Base-by-base conservation (phyloP, 805 yeast genomes). In the Nadsonia fulvescens region DNA sequence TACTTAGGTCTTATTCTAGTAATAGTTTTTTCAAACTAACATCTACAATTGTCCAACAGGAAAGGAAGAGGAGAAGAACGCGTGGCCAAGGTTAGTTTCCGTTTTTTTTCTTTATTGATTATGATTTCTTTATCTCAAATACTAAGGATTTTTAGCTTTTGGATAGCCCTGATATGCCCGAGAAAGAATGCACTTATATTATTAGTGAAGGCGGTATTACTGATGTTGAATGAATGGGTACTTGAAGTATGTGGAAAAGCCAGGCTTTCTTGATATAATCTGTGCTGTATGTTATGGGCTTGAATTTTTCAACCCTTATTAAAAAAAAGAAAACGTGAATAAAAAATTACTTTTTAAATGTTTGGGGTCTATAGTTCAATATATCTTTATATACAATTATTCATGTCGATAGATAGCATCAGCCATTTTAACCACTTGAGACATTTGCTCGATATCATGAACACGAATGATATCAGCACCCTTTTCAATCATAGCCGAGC, bases 101-200 rank as follows among this genome's bases (percentile, higher is more conserved):
- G n/a, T n/a, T n/a, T n/a, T n/a, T n/a, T n/a, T n/a, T n/a, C n/a
- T n/a, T n/a, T n/a, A n/a, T n/a, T n/a, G n/a, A n/a, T n/a, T n/a
- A n/a, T n/a, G n/a, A n/a, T n/a, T n/a, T n/a, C n/a, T n/a, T n/a
- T n/a, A n/a, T n/a, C n/a, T n/a, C n/a, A n/a, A n/a, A n/a, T n/a
- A n/a, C n/a, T n/a, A n/a, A n/a, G n/a, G n/a, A n/a, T n/a, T n/a
- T n/a, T n/a, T n/a, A n/a, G 43, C 58, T 75, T 28, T 74, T 72
- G 46, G 86, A 75, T 40, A 70, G 79, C 30, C 86, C 86, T 4
- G 81, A 78, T 39, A 68, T 76, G 62, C 82, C 82, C 2, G 89
- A 76, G 40, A 63, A 66, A 31, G 86, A 76, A 40, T 73, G 81
- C 37, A 74, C 74, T 9, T 76, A 75, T 42, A 62, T 72, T 13